Percentiles rank a stretch among this genome's conserved stretches.
Evolutionary conservation across 768 basidiomycete genomes (phyloP).

Genomic region (Infundibulicybe gibba): DNA sequence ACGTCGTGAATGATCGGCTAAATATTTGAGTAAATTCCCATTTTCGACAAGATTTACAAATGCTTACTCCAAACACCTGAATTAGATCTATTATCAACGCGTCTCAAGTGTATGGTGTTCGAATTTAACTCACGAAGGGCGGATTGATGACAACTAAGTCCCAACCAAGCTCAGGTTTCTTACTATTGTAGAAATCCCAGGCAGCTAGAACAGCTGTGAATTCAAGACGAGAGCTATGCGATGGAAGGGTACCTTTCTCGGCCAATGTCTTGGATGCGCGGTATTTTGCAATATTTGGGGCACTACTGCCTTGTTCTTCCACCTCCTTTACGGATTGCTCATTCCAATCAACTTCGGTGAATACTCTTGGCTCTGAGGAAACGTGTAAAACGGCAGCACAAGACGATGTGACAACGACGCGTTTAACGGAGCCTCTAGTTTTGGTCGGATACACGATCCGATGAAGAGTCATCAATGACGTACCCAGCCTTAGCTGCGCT

Average conservation of each 20-base stretch:
- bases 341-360: slow-evolving; percentile 62
- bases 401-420: slow-evolving; percentile 70
- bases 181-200: slow-evolving; percentile 37
- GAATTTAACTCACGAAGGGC: slow-evolving; percentile 35
- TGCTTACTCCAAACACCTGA: slow-evolving; percentile 7
- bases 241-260: slow-evolving; percentile 44
- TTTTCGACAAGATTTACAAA: neutral
- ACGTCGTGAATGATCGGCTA: slow-evolving; percentile 43
- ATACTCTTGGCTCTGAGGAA: slow-evolving; percentile 22
- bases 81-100: neutral
- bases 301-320: slow-evolving; percentile 44
- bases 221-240: neutral
- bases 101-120: neutral
- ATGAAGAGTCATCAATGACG: slow-evolving; percentile 1
- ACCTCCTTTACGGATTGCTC: slow-evolving; percentile 38
- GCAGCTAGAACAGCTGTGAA: slow-evolving; percentile 23
- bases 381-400: slow-evolving; percentile 39
- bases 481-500: slow-evolving; percentile 51
- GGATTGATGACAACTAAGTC: slow-evolving; percentile 56
- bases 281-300: slow-evolving; percentile 40
- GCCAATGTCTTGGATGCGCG: slow-evolving; percentile 63
- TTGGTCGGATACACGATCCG: neutral
- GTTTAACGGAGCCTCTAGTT: slow-evolving; percentile 39
- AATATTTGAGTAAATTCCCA: neutral
- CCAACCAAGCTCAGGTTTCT: slow-evolving; percentile 40